Evolutionary conservation across 345 rosid species (phyloP).

Genomic region (Citrus medica): DNA sequence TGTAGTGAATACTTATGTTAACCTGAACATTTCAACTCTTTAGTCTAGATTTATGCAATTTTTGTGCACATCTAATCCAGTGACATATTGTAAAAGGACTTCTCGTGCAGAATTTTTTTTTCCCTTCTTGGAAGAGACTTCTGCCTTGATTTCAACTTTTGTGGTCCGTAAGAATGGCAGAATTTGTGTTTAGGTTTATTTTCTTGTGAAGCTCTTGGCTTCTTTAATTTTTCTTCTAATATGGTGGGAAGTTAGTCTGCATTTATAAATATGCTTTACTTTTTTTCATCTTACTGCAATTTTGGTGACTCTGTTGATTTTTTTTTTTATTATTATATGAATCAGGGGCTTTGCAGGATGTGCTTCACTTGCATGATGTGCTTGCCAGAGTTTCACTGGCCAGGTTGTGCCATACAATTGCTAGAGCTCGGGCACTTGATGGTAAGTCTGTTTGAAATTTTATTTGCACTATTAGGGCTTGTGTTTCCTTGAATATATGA

Average conservation of each 20-base stretch:
- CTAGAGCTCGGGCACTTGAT: constrained; percentile 94
- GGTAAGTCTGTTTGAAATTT: constrained; percentile 44
- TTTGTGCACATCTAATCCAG: not conserved
- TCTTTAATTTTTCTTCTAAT: not conserved
- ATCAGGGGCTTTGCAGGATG: constrained; percentile 98
- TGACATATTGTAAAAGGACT: not conserved
- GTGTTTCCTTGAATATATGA: constrained; percentile 9
- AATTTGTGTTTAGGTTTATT: not conserved
- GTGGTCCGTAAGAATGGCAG: not conserved
- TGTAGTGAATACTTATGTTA: not conserved
- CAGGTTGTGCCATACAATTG: constrained; percentile 81
- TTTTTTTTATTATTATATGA: constrained; percentile 18
- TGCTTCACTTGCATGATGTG: constrained; percentile 98
- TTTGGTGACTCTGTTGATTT: not conserved
- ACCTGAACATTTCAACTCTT: not conserved
- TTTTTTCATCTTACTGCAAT: not conserved
- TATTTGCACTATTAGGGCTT: constrained; percentile 9
- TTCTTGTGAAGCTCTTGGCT: not conserved
- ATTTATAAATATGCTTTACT: not conserved
- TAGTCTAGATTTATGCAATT: not conserved
- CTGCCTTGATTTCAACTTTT: not conserved
- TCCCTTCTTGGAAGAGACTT: not conserved
- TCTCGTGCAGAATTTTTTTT: no score
- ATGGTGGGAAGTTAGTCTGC: not conserved
- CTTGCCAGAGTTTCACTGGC: constrained; percentile 97